A percentile compares a stretch with the other conserved stretches of the same genome.
These are phyloP conservation scores for Omphalea diandra DNA, from an alignment of 441 rosid species.

Conservation along the genomic window DNA sequence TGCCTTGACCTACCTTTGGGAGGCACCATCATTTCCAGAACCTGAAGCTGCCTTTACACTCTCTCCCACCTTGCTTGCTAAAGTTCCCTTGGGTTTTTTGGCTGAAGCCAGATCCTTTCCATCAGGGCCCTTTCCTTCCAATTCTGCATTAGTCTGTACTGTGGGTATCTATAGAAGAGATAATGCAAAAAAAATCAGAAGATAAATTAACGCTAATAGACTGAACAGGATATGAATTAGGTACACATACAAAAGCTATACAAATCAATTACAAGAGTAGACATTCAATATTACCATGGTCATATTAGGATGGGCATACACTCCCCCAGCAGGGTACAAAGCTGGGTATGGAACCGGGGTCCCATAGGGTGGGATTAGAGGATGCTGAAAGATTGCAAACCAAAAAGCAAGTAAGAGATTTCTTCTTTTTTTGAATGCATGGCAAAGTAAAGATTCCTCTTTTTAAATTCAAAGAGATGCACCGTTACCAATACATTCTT, in stretches of 20 bases:
- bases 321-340: conserved; percentile 86
- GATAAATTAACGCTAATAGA: background rate
- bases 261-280: background rate
- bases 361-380: conserved; percentile 85
- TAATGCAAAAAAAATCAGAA: conserved; percentile 4
- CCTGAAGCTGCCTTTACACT: conserved; percentile 67
- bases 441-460: too few species aligned
- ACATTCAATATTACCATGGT: conserved; percentile 50
- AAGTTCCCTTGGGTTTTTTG: conserved; percentile 63
- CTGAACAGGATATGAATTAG: background rate
- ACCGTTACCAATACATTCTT: background rate
- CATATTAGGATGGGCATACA: conserved; percentile 88
- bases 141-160: conserved; percentile 46
- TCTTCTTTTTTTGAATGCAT: too few species aligned
- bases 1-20: conserved; percentile 63
- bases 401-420: conserved; percentile 18
- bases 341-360: conserved; percentile 94
- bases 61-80: conserved; percentile 58
- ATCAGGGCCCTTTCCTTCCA: conserved; percentile 47
- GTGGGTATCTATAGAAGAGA: conserved; percentile 52
- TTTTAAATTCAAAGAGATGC: background rate
- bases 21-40: conserved; percentile 85
- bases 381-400: conserved; percentile 59
- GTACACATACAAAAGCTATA: conserved; percentile 5
- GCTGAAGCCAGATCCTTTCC: conserved; percentile 57